A percentile compares a stretch with the other conserved stretches of the same genome.
These are phyloP conservation scores for Sonneratia alba DNA, from an alignment of 345 rosid genomes.

Conservation along the genomic window DNA sequence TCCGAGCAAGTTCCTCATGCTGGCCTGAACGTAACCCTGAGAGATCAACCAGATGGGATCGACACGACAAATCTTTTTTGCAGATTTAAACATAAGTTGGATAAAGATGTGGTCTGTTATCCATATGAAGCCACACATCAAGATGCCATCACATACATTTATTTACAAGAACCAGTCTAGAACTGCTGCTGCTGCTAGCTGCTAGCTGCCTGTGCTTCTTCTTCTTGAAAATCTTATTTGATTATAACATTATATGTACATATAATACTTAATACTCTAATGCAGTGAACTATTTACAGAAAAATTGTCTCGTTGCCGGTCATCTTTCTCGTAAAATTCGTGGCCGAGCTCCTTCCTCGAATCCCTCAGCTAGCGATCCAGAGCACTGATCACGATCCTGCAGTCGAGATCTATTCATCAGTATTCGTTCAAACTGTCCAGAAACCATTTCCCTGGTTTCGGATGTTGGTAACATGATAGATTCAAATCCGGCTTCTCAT, in stretches of 20 bases:
- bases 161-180: too few species aligned
- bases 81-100: too few species aligned
- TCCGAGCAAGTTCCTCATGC: too few species aligned
- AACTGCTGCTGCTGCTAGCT: too few species aligned
- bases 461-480: not conserved
- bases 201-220: not conserved
- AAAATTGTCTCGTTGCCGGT: not conserved
- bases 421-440: not conserved
- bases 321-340: conserved; percentile 6
- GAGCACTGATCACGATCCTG: conserved; percentile 62
- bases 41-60: too few species aligned
- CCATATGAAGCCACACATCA: too few species aligned
- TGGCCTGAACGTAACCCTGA: too few species aligned
- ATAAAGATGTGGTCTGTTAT: too few species aligned
- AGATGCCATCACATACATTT: too few species aligned
- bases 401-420: not conserved
- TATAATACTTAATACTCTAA: not conserved
- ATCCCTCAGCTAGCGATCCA: conserved; percentile 50
- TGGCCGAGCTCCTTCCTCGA: conserved; percentile 6
- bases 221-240: not conserved
- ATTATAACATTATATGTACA: not conserved
- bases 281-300: not conserved
- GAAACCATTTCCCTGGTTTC: too few species aligned
- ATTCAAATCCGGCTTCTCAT: not conserved
- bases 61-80: too few species aligned